A percentile compares a stretch with the other conserved stretches of the same genome.
phyloP scores from a whole-genome alignment of 345 rosid genomes.

The Carallia brachiata region DNA sequence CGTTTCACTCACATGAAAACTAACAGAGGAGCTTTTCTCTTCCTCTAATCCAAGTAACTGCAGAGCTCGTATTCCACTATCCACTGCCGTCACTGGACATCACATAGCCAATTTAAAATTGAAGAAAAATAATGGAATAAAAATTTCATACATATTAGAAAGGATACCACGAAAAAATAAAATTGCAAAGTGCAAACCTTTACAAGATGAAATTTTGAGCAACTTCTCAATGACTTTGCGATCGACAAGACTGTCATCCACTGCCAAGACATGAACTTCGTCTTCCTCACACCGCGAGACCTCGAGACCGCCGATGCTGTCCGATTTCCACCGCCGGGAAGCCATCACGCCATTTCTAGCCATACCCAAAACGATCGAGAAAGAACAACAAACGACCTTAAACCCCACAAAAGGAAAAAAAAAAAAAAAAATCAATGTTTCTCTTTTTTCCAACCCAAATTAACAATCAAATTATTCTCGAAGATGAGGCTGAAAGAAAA shows the following conservation, averaged over 20 bases:
- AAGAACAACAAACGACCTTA: neutral
- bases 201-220: constrained; percentile 72
- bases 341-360: constrained; percentile 44
- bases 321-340: constrained; percentile 44
- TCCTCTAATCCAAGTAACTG: constrained; percentile 73
- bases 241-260: constrained; percentile 84
- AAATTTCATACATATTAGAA: neutral
- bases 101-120: too few relatives aligned
- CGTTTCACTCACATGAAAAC: constrained; percentile 42
- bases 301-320: constrained; percentile 40
- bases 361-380: constrained; percentile 23
- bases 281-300: constrained; percentile 29
- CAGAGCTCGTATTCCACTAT: constrained; percentile 83
- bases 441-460: too few relatives aligned
- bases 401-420: too few relatives aligned
- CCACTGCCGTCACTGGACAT: constrained; percentile 78
- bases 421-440: too few relatives aligned
- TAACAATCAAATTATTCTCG: too few relatives aligned
- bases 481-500: neutral
- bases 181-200: constrained; percentile 43
- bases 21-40: constrained; percentile 38
- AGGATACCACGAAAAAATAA: neutral
- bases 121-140: neutral
- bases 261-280: constrained; percentile 86
- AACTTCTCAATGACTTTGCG: constrained; percentile 83